Conservation (phyloP, 257 asterid genomes). For the Coffea eugenioides region DNA sequence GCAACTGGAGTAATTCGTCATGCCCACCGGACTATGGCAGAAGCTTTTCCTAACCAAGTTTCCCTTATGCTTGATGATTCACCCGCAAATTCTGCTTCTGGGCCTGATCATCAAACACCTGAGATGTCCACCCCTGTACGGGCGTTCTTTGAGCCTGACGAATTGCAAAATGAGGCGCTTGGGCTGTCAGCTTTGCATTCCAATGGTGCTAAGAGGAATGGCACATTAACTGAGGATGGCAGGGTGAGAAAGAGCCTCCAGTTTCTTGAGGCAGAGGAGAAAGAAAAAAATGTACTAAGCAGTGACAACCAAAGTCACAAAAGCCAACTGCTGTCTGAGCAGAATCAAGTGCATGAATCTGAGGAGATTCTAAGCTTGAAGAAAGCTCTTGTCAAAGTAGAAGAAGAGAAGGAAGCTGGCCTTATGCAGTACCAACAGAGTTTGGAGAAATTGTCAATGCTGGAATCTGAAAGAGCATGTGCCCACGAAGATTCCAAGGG, state of each 20-base stretch:
- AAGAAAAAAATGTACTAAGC: slow-evolving; percentile 26
- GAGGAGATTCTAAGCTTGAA: slow-evolving; percentile 59
- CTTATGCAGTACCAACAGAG: slow-evolving; percentile 60
- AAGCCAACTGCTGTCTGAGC: slow-evolving; percentile 18
- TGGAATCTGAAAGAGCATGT: slow-evolving; percentile 60
- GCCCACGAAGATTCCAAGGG: slow-evolving; percentile 57
- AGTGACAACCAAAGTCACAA: slow-evolving; percentile 26
- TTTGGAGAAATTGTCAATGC: slow-evolving; percentile 59
- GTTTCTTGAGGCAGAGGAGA: slow-evolving; percentile 59
- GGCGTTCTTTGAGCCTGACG: slow-evolving; percentile 28
- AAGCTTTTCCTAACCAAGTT: slow-evolving; percentile 79
- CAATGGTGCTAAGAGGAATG: slow-evolving; percentile 48
- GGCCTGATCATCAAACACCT: slow-evolving; percentile 56
- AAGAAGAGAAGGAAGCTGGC: slow-evolving; percentile 90
- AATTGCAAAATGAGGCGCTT: slow-evolving; percentile 24
- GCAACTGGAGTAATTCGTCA: slow-evolving; percentile 98
- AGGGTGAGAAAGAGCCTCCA: slow-evolving; percentile 74
- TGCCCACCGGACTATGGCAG: slow-evolving; percentile 87
- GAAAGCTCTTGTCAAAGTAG: slow-evolving; percentile 70
- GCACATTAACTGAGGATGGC: slow-evolving; percentile 44
- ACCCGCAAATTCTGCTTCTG: slow-evolving; percentile 44
- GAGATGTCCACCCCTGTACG: slow-evolving; percentile 41
- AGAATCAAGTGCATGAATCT: slow-evolving; percentile 36
- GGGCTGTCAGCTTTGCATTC: slow-evolving; percentile 22
- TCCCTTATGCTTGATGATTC: slow-evolving; percentile 69